Evolutionary conservation across 768 basidiomycete genomes (phyloP), one percentile per base, ranked within the genome.

Genomic region (Lentinus tigrinus): DNA sequence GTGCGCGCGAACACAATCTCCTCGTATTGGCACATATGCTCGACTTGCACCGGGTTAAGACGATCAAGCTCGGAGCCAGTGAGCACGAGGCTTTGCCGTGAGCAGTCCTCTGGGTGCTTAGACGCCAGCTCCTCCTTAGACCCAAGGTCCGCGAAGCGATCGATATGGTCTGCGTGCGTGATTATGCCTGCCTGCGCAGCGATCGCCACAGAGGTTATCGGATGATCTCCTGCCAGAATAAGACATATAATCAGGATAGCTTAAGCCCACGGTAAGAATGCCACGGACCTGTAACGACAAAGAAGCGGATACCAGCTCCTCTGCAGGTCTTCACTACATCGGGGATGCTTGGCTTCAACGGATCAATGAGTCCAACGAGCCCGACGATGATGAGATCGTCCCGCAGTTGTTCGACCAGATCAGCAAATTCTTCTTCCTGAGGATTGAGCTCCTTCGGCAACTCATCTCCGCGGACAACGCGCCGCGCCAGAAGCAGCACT

Each of bases 161-260:
- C 43, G n/a, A 54, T 46, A 16, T 21, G 64, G 51, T 74, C 58
- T 43, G 78, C 49, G 23, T 39, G 69, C 5, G 81, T 77, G 51
- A 85, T 77, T 60, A 87, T 85, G 23, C 85, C 83, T n/a, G 81
- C 82, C 58, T 84, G 81, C 11, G 75, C 71, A 10, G 85, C 85
- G 57, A 88, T 87, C 1, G 86, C 82, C 4, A 78, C 75, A 2
- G 84, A 83, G 0, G 85, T 87, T 5, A 78, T 71, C 17, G 81
- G 75, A 65, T 86, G 72, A 73, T 88, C 79, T 51, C 80, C 78
- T 76, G 52, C 13, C 36, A n/a, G 3, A n/a, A n/a, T n/a, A n/a
- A 19, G 16, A 46, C 7, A 21, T 9, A 23, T n/a, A 3, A 31
- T 21, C 5, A 50, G 19, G 37, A 8, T 31, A 31, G 4, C 26